Evolutionary conservation across 768 basidiomycete genomes (phyloP).

Genomic region (Sporobolomyces pararoseus): DNA sequence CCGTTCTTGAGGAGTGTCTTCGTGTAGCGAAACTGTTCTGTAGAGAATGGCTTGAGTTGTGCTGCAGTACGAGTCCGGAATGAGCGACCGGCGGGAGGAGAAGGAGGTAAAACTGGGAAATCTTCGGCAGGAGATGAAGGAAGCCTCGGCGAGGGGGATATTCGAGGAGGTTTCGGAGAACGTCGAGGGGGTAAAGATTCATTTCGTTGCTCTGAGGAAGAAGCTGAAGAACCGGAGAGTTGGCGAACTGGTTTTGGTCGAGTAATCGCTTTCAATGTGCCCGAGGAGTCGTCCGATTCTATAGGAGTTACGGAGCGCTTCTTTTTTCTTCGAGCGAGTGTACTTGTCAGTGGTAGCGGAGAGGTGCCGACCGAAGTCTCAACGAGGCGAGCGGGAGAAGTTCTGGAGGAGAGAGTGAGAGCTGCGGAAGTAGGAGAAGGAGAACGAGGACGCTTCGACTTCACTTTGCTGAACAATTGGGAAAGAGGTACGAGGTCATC

Average conservation of each 20-base stretch:
- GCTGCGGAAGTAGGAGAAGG: not conserved
- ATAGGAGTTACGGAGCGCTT: not conserved
- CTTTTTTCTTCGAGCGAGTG: not conserved
- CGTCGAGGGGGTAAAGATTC: not conserved
- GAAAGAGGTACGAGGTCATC: not conserved
- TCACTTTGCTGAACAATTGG: not conserved
- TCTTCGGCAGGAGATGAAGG: not conserved
- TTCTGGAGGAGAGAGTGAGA: not conserved
- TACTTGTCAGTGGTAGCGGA: not conserved
- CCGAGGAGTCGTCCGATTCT: not conserved
- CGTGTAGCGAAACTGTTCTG: slow-evolving; percentile 37
- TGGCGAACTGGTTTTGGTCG: not conserved
- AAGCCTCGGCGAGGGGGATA: no score
- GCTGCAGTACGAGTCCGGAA: slow-evolving; percentile 36
- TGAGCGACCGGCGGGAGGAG: slow-evolving; percentile 24
- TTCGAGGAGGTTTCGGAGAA: not conserved
- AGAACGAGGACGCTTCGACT: not conserved
- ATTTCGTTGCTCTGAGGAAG: not conserved
- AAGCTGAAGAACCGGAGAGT: not conserved
- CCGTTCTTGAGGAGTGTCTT: slow-evolving; percentile 27
- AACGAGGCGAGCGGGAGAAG: not conserved
- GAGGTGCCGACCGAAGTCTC: not conserved
- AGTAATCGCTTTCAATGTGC: not conserved
- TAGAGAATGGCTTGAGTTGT: slow-evolving; percentile 42
- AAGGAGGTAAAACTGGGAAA: not conserved